A percentile compares a stretch with the other conserved stretches of the same genome.
Evolutionary conservation across 306 rosid species (phyloP).

Genomic region (Phaseolus lunatus): DNA sequence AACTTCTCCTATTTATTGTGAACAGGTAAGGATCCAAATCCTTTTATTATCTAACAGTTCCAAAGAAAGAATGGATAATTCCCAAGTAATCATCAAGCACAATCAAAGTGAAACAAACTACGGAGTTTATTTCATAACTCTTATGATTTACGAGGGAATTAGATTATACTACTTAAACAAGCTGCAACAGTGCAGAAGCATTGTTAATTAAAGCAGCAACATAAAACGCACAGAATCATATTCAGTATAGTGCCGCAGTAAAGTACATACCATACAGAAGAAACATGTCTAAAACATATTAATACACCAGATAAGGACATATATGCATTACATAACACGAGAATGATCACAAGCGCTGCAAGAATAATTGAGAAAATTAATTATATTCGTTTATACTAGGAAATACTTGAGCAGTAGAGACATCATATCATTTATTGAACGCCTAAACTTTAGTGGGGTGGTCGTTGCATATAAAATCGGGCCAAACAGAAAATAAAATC

Average conservation of each 20-base stretch:
- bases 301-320: slow-evolving; percentile 18
- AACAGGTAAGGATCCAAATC: no score
- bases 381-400: slow-evolving; percentile 9
- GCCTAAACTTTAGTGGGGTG: slow-evolving; percentile 27
- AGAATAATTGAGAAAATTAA: slow-evolving; percentile 10
- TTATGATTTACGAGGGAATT: no score
- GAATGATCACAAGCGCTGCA: slow-evolving; percentile 31
- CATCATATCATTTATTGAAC: slow-evolving; percentile 16
- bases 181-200: slow-evolving; percentile 7
- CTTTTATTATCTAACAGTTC: no score
- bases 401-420: slow-evolving; percentile 15
- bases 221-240: slow-evolving; percentile 29
- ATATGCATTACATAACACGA: slow-evolving; percentile 27
- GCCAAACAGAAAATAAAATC: slow-evolving; percentile 15
- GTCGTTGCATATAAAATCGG: slow-evolving; percentile 12
- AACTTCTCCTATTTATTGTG: no score
- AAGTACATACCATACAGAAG: slow-evolving; percentile 25
- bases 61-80: no score
- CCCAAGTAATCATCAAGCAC: not conserved
- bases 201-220: slow-evolving; percentile 23
- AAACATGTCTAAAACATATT: slow-evolving; percentile 19
- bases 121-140: slow-evolving; percentile 28
- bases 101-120: slow-evolving; percentile 36
- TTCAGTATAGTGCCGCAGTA: slow-evolving; percentile 23
- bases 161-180: slow-evolving; percentile 28